Evolutionary conservation across 1,284 basidiomycete species (phyloP).

Genomic region (Gymnopus androsaceus): DNA sequence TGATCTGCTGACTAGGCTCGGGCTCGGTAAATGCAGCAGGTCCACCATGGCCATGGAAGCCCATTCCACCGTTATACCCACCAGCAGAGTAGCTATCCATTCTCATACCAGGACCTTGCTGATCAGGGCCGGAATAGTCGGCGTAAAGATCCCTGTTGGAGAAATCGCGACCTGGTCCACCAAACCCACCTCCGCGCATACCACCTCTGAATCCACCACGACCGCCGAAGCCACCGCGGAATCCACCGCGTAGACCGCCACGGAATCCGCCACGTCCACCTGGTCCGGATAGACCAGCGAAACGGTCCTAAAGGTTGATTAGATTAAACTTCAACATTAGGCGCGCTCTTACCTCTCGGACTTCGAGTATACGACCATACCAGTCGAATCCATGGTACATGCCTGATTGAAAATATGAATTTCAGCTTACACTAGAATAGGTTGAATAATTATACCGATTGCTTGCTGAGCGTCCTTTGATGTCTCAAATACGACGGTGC

Average conservation of each 20-base stretch:
- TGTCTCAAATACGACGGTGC: conserved; percentile 93
- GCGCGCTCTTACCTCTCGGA: conserved; percentile 71
- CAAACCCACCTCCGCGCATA: conserved; percentile 41
- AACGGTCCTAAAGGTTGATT: conserved; percentile 72
- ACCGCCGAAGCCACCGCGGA: conserved; percentile 55
- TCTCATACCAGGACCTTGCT: conserved; percentile 26
- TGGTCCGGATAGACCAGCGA: conserved; percentile 75
- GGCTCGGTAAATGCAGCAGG: conserved; percentile 41
- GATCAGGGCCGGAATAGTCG: conserved; percentile 31
- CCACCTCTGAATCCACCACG: conserved; percentile 64
- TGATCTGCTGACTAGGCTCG: conserved; percentile 93
- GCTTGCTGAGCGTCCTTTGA: conserved; percentile 89
- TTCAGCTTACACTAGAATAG: not conserved
- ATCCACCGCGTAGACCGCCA: conserved; percentile 36
- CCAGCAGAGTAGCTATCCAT: conserved; percentile 34
- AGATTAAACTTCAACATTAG: too few relatives aligned
- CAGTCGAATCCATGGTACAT: conserved; percentile 96
- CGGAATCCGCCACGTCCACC: conserved; percentile 42
- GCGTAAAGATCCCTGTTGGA: conserved; percentile 24
- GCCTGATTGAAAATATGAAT: conserved; percentile 42
- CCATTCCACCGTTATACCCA: conserved; percentile 42
- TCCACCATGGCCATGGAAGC: conserved; percentile 37
- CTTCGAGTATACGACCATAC: conserved; percentile 91
- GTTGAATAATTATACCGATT: conserved; percentile 69
- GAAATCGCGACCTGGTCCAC: conserved; percentile 33